Evolutionary conservation across 768 basidiomycete genomes (phyloP), one percentile per base, ranked within the genome.

Genomic region (Gloeostereum incarnatum): DNA sequence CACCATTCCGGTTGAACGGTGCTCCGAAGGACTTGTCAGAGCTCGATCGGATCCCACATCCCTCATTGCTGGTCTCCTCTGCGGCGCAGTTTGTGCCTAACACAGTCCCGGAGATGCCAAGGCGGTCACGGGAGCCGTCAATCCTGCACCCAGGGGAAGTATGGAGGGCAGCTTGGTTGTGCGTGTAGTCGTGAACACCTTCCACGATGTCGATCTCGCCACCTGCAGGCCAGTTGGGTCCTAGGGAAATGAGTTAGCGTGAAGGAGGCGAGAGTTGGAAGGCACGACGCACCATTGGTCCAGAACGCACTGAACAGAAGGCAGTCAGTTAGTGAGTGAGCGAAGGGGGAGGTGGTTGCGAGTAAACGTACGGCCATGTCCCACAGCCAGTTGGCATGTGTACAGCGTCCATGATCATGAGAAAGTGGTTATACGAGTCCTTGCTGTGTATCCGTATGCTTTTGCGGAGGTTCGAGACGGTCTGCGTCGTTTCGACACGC

Each of bases 151-250:
- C 89, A 29, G 70, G 55, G 40, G 67, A 67, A 5, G 87, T 88
- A 53, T 91, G 88, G 30, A 91, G 71, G 9, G 86, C 89, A 10
- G 80, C 80, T 56, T 90, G 86, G 19, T 34, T 34, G 33, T 34
- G 14, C 21, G 80, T 84, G 53, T 86, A 84, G 48, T 86, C 72
- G 47, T 83, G 71, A 13, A 91, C 81, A 18, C 86, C 88, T 57
- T 90, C 88, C 10, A 90, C 56, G 46, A 89, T 88, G 55, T 89
- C 86, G 23, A 89, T 89, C 61, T 90, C 85, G 37, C 84, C 84
- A 1, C 63, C 65, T 5, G 47, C 44, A 4, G 80, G 80, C 80
- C 80, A 82, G 43, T 71, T 71, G 4, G 73, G 76, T 31, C 78
- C n/a, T n/a, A n/a, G n/a, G n/a, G n/a, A n/a, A n/a, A n/a, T n/a